Evolutionary conservation across 768 basidiomycete genomes (phyloP), one percentile per base, ranked within the genome.

Genomic region (Trametes cingulata): DNA sequence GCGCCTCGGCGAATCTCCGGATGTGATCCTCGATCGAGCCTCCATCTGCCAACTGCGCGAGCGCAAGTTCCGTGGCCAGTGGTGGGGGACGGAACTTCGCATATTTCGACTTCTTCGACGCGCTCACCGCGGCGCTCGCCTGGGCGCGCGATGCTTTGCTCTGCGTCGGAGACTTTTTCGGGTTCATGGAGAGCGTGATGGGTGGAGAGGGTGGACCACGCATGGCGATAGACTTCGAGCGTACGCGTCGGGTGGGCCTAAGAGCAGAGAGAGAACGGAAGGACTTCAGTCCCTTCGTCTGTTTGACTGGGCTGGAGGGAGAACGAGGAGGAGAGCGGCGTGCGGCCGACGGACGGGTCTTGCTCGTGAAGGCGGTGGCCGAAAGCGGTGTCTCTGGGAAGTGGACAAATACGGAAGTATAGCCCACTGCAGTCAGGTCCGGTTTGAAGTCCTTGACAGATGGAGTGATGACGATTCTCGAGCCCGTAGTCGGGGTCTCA

Each of bases 41-140:
- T 20, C 89, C 89, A 41, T 85, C 86, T 12, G 76, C 69, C 60
- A 89, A 83, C 71, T 90, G 89, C 81, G 86, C 83, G 56, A 90
- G 73, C 0, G 83, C 85, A 53, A 90, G 78, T 61, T 90, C 87
- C 54, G 83, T 83, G 3, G 82, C 78, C 49, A 90, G 81, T 2
- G 87, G 80, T 2, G 85, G 79, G 43, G 72, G 75, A 65, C 71
- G 76, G 69, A 85, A 82, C 59, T 82, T 77, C 13, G 79, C 75
- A 41, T 70, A 68, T 55, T 65, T 65, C 27, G 65, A 61, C 70
- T 82, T 86, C 69, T 85, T 85, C 64, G 77, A 77, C 67, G 77
- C 78, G 12, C 76, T 74, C 27, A 81, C 72, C 13, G 75, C 69
- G 2, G 64, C 65, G 37, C 55, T 61, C 14, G 58, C 40, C 51